Evolutionary conservation across 2,329 filamentous ascomycete species (phyloP).

Genomic region (Lecanicillium sp.): DNA sequence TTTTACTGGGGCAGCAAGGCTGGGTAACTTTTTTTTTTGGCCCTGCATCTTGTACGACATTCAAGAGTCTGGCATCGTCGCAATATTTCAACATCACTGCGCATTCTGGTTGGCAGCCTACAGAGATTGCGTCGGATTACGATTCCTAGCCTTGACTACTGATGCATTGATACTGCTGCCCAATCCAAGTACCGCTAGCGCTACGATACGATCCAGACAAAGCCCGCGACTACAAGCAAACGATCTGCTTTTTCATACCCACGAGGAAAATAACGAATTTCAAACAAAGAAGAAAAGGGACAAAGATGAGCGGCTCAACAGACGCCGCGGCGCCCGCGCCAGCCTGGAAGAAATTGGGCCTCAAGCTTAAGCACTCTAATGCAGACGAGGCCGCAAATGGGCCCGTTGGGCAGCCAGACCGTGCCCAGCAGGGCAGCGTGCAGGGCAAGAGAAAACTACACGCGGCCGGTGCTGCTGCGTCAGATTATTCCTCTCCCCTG

Average conservation of each 20-base stretch:
- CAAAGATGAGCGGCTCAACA: constrained; percentile 13
- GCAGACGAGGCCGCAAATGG: constrained; percentile 9
- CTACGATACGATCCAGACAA: constrained; percentile 4
- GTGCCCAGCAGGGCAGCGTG: constrained; percentile 13
- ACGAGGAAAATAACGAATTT: not conserved
- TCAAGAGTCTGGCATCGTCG: not conserved
- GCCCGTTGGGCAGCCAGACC: constrained; percentile 15
- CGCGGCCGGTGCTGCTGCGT: constrained; percentile 8
- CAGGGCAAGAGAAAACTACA: constrained; percentile 14
- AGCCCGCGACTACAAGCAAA: constrained; percentile 2
- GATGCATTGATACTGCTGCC: not conserved
- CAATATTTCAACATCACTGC: not conserved
- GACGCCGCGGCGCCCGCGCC: constrained; percentile 25
- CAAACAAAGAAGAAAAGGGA: not conserved
- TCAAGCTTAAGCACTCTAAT: constrained; percentile 47
- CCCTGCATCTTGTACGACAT: not conserved
- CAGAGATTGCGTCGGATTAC: not conserved
- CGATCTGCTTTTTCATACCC: not conserved
- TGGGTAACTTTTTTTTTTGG: not conserved
- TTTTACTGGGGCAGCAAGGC: not conserved
- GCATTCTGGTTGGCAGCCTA: not conserved
- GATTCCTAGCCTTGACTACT: not conserved
- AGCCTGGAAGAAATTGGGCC: constrained; percentile 57
- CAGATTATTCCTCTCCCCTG: constrained; percentile 10
- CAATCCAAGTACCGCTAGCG: constrained; percentile 1